Base-by-base conservation (phyloP, 179 eudicot species). In the Silene noctiflora region DNA sequence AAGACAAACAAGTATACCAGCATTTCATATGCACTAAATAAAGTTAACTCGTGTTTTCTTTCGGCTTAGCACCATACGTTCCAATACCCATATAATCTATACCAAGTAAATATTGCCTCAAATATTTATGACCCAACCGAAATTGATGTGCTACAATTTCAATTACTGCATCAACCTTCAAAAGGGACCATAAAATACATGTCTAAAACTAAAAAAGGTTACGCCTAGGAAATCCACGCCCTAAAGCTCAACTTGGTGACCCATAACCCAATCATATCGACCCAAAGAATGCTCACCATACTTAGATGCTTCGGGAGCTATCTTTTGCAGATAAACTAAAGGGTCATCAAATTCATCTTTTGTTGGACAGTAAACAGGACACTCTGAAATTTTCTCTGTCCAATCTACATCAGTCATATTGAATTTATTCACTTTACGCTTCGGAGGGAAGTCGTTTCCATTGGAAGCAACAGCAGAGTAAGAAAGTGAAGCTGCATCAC, bases 341-440 rank as follows among this genome's bases (percentile, higher is more conserved):
- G 98, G 98, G 85, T 94, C 98, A 76, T 89, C 91, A 83, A 94
- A 94, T 78, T 94, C 98, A 76, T 92, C 91, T 81, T 78, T 92
- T 83, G 87, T 85, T 60, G 97, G 98, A 80, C 55, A 72, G 69
- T 87, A 94, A 22, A 91, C 89, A 59, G 97, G 98, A 72, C 98
- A 94, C 46, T 89, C 96, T 4, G 89, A 89, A 74, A 94, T 84
- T 80, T 80, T 80, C 22, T 89, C 91, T 60, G 78, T 91, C 97
- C 97, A 94, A 39, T 89, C 95, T 55, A 90, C 76, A 81, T 89
- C 84, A 55, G 79, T 63, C 72, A 81, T 74, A 74, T 87, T 84
- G 71, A 88, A 92, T 84, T 88, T 92, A 60, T 84, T 83, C 73
- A 89, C 90, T 74, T 83, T 86, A 74, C 64, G 82, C 82, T 90